Evolutionary conservation across 768 basidiomycete species (phyloP).

Genomic region (Pulveroboletus sp.): DNA sequence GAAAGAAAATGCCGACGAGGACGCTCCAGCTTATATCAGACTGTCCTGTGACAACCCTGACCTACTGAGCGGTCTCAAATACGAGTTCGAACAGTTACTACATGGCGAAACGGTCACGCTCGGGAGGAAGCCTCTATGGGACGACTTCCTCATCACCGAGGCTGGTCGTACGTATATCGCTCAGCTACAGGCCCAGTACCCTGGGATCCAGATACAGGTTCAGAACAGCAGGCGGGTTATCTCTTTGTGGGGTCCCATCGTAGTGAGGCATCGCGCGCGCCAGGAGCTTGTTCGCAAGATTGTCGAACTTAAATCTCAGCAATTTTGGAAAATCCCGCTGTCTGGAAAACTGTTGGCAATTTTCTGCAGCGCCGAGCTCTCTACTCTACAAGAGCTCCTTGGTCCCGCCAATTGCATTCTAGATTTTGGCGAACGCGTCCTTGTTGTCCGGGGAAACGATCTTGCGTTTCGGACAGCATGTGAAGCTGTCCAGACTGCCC

Average conservation of each 20-base stretch:
- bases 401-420: slow-evolving; percentile 58
- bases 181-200: slow-evolving; percentile 37
- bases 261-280: slow-evolving; percentile 39
- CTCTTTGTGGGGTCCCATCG: slow-evolving; percentile 51
- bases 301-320: slow-evolving; percentile 39
- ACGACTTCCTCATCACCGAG: slow-evolving; percentile 51
- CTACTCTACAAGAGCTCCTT: slow-evolving; percentile 43
- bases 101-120: slow-evolving; percentile 57
- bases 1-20: slow-evolving; percentile 7
- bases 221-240: slow-evolving; percentile 44
- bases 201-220: slow-evolving; percentile 42
- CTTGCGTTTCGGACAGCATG: slow-evolving; percentile 33
- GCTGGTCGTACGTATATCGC: slow-evolving; percentile 46
- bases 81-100: slow-evolving; percentile 57
- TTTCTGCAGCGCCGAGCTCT: slow-evolving; percentile 47
- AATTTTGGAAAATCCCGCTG: slow-evolving; percentile 45
- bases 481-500: slow-evolving; percentile 40
- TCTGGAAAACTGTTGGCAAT: slow-evolving; percentile 42
- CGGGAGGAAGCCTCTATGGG: slow-evolving; percentile 59
- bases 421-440: slow-evolving; percentile 38
- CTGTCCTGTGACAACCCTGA: slow-evolving; percentile 50
- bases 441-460: slow-evolving; percentile 59
- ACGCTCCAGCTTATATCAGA: slow-evolving; percentile 37
- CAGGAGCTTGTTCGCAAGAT: slow-evolving; percentile 48
- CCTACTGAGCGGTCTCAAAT: slow-evolving; percentile 54